Base-by-base conservation (phyloP, 129 eudicot species). In the Calendula officinalis region DNA sequence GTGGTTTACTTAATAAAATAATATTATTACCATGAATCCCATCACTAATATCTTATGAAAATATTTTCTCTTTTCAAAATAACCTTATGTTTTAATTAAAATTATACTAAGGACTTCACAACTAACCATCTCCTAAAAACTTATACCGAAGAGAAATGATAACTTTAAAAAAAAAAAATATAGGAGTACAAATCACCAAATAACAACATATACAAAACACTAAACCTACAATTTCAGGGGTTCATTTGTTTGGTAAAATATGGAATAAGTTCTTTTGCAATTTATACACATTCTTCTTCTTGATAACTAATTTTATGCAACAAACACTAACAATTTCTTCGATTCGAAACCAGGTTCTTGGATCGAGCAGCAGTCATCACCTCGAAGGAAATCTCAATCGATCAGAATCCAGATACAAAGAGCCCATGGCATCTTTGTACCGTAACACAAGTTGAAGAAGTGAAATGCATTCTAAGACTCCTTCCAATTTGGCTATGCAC, bases 401-500 rank as follows among this genome's bases (percentile, higher is more conserved):
- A 45, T 0, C 1, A 53, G 5, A 3, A 38, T 17, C 39, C 3
- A 39, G 57, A 6, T 40, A 56, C 7, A 8, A 67, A 56, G 69
- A 81, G 49, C 40, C 78, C 81, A 6, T 86, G 95, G 95, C 60
- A 51, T 49, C 78, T 87, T 2, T 91, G 97, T 66, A 70, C 96
- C 0, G 83, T 91, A 17, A 83, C 97, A 34, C 94, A 91, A 77
- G 94, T 91, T 5, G 97, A 91, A 81, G 97, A 91, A 75, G 97
- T 84, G 56, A 91, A 91, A 82, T 91, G 94, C 88, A 78, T 91
- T n/a, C 67, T 91, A n/a, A 80, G 94, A 59, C 88, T 91, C 38
- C 85, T 91, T 42, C 97, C 97, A 11, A 87, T 91, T 38, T 91
- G 97, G 97, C 69, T 91, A 35, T 87, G 96, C 82, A 91, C 97